phyloP scores from a whole-genome alignment of 106 monocot species.

The Acorus calamus region DNA sequence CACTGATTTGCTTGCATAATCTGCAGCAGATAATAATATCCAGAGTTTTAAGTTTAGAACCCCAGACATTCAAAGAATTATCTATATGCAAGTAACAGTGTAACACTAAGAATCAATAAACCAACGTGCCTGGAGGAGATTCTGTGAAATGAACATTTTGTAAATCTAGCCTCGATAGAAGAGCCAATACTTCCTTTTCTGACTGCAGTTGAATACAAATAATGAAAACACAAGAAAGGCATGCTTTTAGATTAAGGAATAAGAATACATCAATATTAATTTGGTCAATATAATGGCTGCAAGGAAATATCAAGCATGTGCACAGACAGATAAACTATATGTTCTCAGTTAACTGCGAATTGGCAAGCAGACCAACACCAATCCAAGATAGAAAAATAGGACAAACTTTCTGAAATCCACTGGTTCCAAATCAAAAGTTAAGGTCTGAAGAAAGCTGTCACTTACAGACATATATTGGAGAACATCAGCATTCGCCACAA shows the following conservation, averaged over 20 bases:
- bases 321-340: no score
- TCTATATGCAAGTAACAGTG: not conserved
- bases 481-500: conserved; percentile 76
- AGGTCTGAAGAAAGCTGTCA: not conserved
- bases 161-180: conserved; percentile 70
- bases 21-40: conserved; percentile 17
- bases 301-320: no score
- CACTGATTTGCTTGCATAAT: conserved; percentile 69
- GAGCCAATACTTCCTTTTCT: conserved; percentile 78
- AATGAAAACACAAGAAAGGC: not conserved
- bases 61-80: not conserved
- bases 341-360: no score
- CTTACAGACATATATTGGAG: conserved; percentile 81
- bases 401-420: not conserved
- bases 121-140: conserved; percentile 48
- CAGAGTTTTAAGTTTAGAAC: not conserved
- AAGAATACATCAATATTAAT: no score
- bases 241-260: no score
- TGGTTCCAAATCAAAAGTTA: not conserved
- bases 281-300: no score
- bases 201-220: conserved; percentile 16
- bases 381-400: no score
- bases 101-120: conserved; percentile 2
- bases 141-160: conserved; percentile 67
- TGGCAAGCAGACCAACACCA: no score